Evolutionary conservation across 164 flowering plant genomes (phyloP).

Genomic region (Berberis vulgaris): DNA sequence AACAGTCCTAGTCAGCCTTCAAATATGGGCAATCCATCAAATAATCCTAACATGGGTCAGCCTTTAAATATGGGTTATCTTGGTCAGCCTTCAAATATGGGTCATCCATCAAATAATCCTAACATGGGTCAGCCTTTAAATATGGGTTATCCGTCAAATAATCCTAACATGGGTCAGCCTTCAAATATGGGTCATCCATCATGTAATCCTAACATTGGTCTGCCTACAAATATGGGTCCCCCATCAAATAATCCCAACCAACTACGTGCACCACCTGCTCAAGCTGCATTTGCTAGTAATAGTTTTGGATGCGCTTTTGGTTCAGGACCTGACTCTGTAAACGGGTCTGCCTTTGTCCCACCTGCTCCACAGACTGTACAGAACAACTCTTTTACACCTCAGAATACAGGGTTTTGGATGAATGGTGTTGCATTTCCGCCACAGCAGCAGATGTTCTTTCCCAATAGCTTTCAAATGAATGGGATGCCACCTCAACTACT

Average conservation of each 20-base stretch:
- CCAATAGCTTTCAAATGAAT: slow-evolving; percentile 26
- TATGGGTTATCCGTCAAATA: no score
- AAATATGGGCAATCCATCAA: no score
- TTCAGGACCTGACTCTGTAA: slow-evolving; percentile 11
- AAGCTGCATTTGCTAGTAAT: slow-evolving; percentile 14
- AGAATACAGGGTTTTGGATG: slow-evolving; percentile 23
- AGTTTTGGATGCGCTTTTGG: slow-evolving; percentile 9
- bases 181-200: slow-evolving; percentile 1
- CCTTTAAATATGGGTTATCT: neutral
- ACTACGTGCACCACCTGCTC: neutral
- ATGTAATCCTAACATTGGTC: slow-evolving; percentile 5
- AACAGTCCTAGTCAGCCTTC: no score
- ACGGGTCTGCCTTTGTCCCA: slow-evolving; percentile 15
- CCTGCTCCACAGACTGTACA: slow-evolving; percentile 19
- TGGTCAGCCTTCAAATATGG: neutral
- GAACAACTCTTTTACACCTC: slow-evolving; percentile 11
- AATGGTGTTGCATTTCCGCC: slow-evolving; percentile 33
- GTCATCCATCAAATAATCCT: no score
- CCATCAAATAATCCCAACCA: neutral
- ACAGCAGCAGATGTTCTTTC: slow-evolving; percentile 22
- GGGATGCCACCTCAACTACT: slow-evolving; percentile 19
- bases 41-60: no score
- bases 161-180: slow-evolving; percentile 1
- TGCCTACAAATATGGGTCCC: neutral
- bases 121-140: slow-evolving; percentile 3